phyloP scores from a whole-genome alignment of 2,329 filamentous ascomycete genomes.

The Pezicula neosporulosa region DNA sequence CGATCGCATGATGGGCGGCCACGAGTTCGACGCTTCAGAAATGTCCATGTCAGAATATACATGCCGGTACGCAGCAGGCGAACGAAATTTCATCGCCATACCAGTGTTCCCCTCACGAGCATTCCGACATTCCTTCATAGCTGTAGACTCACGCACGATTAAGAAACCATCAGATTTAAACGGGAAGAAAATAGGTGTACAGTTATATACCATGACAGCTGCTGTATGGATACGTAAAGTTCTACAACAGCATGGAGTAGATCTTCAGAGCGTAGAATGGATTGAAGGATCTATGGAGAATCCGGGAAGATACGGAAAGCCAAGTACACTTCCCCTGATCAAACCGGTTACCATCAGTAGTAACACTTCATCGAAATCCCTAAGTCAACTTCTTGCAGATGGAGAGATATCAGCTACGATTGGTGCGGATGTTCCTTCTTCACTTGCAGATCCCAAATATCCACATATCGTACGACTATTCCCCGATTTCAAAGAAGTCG shows the following conservation, averaged over 20 bases:
- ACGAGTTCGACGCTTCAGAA: conserved; percentile 29
- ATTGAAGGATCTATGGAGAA: conserved; percentile 30
- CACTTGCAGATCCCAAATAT: conserved; percentile 20
- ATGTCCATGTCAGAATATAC: conserved; percentile 29
- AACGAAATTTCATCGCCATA: conserved; percentile 26
- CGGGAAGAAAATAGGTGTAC: conserved; percentile 32
- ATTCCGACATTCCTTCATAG: conserved; percentile 31
- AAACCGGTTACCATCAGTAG: conserved; percentile 21
- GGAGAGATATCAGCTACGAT: conserved; percentile 35
- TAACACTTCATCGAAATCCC: conserved; percentile 26
- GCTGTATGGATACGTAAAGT: conserved; percentile 32
- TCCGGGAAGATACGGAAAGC: conserved; percentile 26
- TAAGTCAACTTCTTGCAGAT: conserved; percentile 29
- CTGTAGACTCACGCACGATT: conserved; percentile 26
- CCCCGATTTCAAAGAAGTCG: conserved; percentile 30
- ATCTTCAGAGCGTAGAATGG: conserved; percentile 28
- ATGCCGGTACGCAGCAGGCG: conserved; percentile 20
- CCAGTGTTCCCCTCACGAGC: conserved; percentile 29
- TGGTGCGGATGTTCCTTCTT: conserved; percentile 29
- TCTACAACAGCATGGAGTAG: conserved; percentile 30
- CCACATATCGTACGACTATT: conserved; percentile 29
- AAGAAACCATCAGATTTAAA: conserved; percentile 28
- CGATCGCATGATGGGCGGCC: conserved; percentile 26
- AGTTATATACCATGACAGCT: conserved; percentile 35
- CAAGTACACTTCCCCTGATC: conserved; percentile 19